phyloP scores from a whole-genome alignment of 2,329 filamentous ascomycete species.

The Colletotrichum magnum region DNA sequence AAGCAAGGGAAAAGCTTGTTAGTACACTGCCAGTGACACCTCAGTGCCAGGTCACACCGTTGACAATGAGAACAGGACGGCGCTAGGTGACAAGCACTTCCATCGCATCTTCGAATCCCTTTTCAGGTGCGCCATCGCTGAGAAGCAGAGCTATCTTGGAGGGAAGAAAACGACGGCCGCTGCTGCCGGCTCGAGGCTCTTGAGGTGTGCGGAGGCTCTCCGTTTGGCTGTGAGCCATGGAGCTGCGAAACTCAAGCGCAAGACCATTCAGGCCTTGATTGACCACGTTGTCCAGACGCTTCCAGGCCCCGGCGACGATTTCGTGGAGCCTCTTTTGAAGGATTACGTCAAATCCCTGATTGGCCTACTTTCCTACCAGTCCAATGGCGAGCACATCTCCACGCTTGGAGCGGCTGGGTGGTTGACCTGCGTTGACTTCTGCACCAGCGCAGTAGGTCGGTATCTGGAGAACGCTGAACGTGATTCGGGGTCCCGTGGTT shows the following conservation, averaged over 20 bases:
- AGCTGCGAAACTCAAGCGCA: conserved; percentile 76
- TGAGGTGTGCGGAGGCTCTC: conserved; percentile 78
- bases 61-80: conserved; percentile 42
- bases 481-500: conserved; percentile 57
- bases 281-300: conserved; percentile 86
- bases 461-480: conserved; percentile 61
- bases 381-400: conserved; percentile 85
- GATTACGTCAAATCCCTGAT: conserved; percentile 85
- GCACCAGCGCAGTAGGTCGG: conserved; percentile 72
- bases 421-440: conserved; percentile 79
- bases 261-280: conserved; percentile 83
- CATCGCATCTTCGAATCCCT: conserved; percentile 86
- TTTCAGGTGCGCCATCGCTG: conserved; percentile 77
- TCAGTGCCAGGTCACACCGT: not conserved
- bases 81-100: conserved; percentile 82
- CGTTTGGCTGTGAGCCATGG: conserved; percentile 80
- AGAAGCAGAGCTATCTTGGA: conserved; percentile 76
- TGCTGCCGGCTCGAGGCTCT: conserved; percentile 70
- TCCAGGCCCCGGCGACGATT: conserved; percentile 68
- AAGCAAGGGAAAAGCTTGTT: conserved; percentile 56
- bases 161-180: conserved; percentile 66
- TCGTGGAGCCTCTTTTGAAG: conserved; percentile 78
- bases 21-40: conserved; percentile 29
- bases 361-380: conserved; percentile 77
- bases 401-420: conserved; percentile 71